Evolutionary conservation across 768 basidiomycete genomes (phyloP).

Genomic region (Termitomyces sp.): DNA sequence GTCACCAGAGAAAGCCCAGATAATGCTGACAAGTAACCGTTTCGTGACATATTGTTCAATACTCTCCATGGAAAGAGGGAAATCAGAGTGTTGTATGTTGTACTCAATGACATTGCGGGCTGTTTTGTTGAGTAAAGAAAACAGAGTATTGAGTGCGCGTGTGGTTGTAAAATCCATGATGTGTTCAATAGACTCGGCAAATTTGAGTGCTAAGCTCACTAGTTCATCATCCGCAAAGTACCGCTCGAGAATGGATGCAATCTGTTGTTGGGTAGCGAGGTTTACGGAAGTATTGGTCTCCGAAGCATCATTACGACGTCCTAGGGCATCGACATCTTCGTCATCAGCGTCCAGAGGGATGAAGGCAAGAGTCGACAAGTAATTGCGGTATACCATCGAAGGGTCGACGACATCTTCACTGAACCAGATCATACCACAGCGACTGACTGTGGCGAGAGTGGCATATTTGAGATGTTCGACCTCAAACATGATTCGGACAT

Average conservation of each 20-base stretch:
- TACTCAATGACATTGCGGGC: conserved; percentile 91
- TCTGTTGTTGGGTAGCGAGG: conserved; percentile 69
- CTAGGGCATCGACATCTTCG: conserved; percentile 65
- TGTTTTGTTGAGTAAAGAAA: conserved; percentile 96
- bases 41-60: conserved; percentile 90
- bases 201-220: conserved; percentile 70
- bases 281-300: conserved; percentile 56
- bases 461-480: conserved; percentile 97
- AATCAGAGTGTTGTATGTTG: conserved; percentile 91
- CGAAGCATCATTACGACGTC: conserved; percentile 49
- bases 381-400: conserved; percentile 86
- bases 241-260: conserved; percentile 67
- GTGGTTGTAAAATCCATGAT: conserved; percentile 98
- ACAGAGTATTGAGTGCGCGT: conserved; percentile 91
- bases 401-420: conserved; percentile 93
- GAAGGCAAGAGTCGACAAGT: conserved; percentile 70
- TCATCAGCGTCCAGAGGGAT: conserved; percentile 86
- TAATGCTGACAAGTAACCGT: conserved; percentile 82
- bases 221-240: conserved; percentile 83
- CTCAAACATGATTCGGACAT: conserved; percentile 99
- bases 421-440: conserved; percentile 99
- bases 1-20: conserved; percentile 98
- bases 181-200: conserved; percentile 84
- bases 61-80: conserved; percentile 79
- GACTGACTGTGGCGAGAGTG: conserved; percentile 97